phyloP scores from a whole-genome alignment of 495 filamentous ascomycete genomes.

The Echria macrotheca region DNA sequence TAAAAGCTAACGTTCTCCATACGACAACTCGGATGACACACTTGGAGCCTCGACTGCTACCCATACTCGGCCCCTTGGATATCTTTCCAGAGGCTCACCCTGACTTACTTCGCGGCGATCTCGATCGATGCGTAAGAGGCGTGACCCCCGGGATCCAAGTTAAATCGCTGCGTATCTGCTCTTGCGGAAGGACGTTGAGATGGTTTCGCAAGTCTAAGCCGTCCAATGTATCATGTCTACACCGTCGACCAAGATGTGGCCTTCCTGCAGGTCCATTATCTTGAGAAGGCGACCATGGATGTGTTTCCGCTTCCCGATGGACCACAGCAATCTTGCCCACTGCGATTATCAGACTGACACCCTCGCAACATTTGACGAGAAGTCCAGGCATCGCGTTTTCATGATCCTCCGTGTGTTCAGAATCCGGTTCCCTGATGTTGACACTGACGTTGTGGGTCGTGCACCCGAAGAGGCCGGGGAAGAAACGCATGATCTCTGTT shows the following conservation, averaged over 20 bases:
- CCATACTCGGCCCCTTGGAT: no score
- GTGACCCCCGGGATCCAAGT: constrained; percentile 34
- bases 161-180: constrained; percentile 35
- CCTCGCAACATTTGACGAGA: no score
- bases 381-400: no score
- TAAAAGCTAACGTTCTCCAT: constrained; percentile 58
- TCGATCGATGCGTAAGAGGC: constrained; percentile 4
- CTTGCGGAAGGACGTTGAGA: constrained; percentile 36
- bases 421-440: no score
- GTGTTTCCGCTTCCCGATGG: constrained; percentile 12
- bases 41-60: constrained; percentile 38
- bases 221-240: neutral
- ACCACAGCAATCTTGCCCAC: constrained; percentile 7
- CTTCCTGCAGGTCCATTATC: neutral
- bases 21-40: constrained; percentile 45
- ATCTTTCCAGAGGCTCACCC: constrained; percentile 8
- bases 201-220: neutral
- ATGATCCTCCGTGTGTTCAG: no score
- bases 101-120: neutral
- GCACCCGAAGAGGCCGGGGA: no score
- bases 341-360: neutral
- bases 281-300: constrained; percentile 4
- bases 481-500: no score
- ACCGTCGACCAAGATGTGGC: constrained; percentile 9
- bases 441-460: no score